These are phyloP conservation scores for Thalassia testudinum DNA, from an alignment of 116 monocot species.

Conservation along the genomic window DNA sequence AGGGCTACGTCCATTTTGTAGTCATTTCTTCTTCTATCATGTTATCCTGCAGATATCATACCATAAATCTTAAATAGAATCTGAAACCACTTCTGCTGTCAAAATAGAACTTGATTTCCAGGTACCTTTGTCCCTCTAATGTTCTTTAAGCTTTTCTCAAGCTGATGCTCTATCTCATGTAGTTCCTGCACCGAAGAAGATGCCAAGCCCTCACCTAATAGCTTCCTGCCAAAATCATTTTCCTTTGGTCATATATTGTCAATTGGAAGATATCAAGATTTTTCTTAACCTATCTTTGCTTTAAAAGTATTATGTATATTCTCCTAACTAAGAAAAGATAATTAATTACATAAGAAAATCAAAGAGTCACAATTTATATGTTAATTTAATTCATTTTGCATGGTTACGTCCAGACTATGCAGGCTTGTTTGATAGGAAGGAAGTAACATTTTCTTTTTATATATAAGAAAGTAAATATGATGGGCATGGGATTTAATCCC, in stretches of 20 bases:
- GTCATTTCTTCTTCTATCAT: too few relatives aligned
- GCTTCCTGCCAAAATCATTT: slow-evolving; percentile 27
- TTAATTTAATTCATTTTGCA: too few relatives aligned
- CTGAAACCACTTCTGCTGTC: neutral
- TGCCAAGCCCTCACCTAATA: slow-evolving; percentile 38
- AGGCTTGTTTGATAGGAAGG: too few relatives aligned
- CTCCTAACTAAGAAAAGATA: neutral
- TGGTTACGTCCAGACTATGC: too few relatives aligned
- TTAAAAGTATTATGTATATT: neutral
- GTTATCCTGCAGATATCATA: neutral
- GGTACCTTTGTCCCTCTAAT: slow-evolving; percentile 47
- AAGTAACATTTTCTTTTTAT: too few relatives aligned
- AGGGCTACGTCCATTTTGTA: too few relatives aligned
- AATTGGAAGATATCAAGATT: too few relatives aligned
- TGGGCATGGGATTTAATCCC: too few relatives aligned
- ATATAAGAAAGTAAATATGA: too few relatives aligned
- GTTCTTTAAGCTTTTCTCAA: slow-evolving; percentile 38
- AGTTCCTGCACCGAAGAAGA: slow-evolving; percentile 40
- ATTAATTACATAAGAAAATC: neutral
- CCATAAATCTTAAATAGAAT: neutral
- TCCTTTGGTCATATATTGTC: too few relatives aligned
- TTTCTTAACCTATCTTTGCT: neutral
- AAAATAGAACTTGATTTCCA: neutral
- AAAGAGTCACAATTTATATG: too few relatives aligned
- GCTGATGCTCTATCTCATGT: slow-evolving; percentile 31